phyloP scores from a whole-genome alignment of 306 rosid genomes.

The Vigna hirtella region DNA sequence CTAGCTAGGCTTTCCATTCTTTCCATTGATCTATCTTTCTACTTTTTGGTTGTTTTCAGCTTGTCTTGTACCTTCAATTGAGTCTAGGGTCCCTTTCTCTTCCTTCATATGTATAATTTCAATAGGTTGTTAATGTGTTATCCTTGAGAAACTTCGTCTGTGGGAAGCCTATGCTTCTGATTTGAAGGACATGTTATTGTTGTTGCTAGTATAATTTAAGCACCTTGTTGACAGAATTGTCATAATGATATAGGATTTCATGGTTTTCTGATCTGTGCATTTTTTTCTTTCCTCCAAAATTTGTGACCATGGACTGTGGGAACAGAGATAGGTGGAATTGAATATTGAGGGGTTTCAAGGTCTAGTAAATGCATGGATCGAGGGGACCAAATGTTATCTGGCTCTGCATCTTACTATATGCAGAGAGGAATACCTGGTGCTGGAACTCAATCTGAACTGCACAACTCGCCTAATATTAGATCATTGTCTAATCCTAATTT shows the following conservation, averaged over 20 bases:
- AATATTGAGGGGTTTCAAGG: conserved; percentile 37
- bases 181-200: conserved; percentile 22
- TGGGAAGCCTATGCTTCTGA: conserved; percentile 23
- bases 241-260: conserved; percentile 32
- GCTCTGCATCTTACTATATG: conserved; percentile 80
- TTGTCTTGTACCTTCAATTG: conserved; percentile 38
- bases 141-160: conserved; percentile 23
- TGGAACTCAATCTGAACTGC: conserved; percentile 71
- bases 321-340: conserved; percentile 48
- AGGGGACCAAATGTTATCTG: conserved; percentile 86
- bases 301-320: conserved; percentile 45
- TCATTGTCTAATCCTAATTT: conserved; percentile 66
- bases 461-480: conserved; percentile 57
- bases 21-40: conserved; percentile 39
- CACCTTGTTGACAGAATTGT: conserved; percentile 8
- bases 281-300: conserved; percentile 8
- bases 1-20: conserved; percentile 42
- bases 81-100: conserved; percentile 41
- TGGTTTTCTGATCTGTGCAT: conserved; percentile 39
- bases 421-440: conserved; percentile 76
- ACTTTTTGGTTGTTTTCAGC: conserved; percentile 41
- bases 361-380: conserved; percentile 94
- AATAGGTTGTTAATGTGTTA: conserved; percentile 12
- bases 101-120: conserved; percentile 40
- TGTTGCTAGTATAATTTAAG: conserved; percentile 25